Evolutionary conservation across 352 stramenopile species (phyloP).

Genomic region (Pythium periplocum): DNA sequence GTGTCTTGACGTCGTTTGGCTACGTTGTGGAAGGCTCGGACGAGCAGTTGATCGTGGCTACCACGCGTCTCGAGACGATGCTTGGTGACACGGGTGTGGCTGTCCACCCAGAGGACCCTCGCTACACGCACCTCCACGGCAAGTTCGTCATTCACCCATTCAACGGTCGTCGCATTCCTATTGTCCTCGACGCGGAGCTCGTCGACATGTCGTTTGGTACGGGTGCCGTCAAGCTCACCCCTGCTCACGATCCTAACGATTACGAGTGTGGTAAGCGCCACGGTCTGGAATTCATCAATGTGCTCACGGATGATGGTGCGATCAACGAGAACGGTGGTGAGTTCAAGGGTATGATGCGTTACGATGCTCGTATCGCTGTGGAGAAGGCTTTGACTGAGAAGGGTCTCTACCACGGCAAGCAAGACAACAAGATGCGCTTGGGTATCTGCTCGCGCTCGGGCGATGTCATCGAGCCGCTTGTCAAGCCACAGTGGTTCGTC

Average conservation of each 20-base stretch:
- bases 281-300: constrained; percentile 96
- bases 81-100: constrained; percentile 97
- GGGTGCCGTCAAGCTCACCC: constrained; percentile 99
- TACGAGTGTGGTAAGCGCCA: constrained; percentile 97
- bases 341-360: constrained; percentile 86
- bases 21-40: constrained; percentile 93
- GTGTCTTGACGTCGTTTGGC: constrained; percentile 96
- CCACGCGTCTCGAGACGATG: constrained; percentile 99
- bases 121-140: constrained; percentile 98
- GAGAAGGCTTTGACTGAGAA: constrained; percentile 92
- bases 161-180: constrained; percentile 95
- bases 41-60: constrained; percentile 78
- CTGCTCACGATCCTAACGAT: constrained; percentile 98
- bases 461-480: constrained; percentile 99
- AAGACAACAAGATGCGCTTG: constrained; percentile 98
- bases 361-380: constrained; percentile 82
- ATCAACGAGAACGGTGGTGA: constrained; percentile 93
- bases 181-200: constrained; percentile 93
- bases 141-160: constrained; percentile 99
- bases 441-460: constrained; percentile 97
- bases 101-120: constrained; percentile 97
- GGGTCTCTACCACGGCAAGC: constrained; percentile 95
- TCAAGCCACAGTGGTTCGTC: constrained; percentile 99
- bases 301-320: constrained; percentile 95
- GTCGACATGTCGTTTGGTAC: constrained; percentile 99